Evolutionary conservation across 805 yeast species (phyloP).

Genomic region (Ogataea naganishii): DNA sequence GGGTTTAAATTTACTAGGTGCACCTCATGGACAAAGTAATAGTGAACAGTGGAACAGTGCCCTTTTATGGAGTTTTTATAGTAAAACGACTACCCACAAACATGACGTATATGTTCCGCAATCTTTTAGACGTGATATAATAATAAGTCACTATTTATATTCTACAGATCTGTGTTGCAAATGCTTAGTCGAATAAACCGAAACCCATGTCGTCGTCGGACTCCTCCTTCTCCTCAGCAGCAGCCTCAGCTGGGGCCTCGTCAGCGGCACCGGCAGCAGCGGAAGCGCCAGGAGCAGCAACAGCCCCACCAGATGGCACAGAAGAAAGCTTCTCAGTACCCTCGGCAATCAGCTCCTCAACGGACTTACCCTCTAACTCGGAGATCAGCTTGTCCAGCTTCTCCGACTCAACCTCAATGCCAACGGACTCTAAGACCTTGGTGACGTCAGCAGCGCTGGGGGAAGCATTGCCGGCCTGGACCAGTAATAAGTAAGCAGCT

Average conservation of each 20-base stretch:
- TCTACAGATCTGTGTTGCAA: not conserved
- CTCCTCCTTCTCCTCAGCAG: slow-evolving; percentile 39
- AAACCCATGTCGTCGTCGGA: slow-evolving; percentile 63
- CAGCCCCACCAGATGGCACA: slow-evolving; percentile 79
- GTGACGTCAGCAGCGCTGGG: slow-evolving; percentile 76
- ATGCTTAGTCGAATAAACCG: slow-evolving; percentile 91
- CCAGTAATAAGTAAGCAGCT: slow-evolving; percentile 89
- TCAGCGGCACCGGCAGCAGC: slow-evolving; percentile 47
- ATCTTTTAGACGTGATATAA: not conserved
- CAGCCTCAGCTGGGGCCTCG: slow-evolving; percentile 51
- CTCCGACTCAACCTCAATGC: slow-evolving; percentile 74
- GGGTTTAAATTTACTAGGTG: too few species aligned
- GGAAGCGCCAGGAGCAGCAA: slow-evolving; percentile 50
- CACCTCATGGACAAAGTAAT: not conserved
- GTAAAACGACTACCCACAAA: too few species aligned
- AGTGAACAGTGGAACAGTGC: not conserved
- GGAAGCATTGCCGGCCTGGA: slow-evolving; percentile 77
- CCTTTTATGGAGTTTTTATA: not conserved
- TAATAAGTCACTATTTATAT: not conserved
- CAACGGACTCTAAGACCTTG: slow-evolving; percentile 63
- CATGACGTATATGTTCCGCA: not conserved
- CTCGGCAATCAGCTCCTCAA: slow-evolving; percentile 67
- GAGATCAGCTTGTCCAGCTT: slow-evolving; percentile 62
- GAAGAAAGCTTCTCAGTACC: slow-evolving; percentile 77
- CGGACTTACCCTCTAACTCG: slow-evolving; percentile 71